Percentiles rank a stretch among this genome's conserved stretches.
These are phyloP conservation scores for Conticribra guillardii DNA, from an alignment of 108 stramenopile genomes.

Conservation along the genomic window DNA sequence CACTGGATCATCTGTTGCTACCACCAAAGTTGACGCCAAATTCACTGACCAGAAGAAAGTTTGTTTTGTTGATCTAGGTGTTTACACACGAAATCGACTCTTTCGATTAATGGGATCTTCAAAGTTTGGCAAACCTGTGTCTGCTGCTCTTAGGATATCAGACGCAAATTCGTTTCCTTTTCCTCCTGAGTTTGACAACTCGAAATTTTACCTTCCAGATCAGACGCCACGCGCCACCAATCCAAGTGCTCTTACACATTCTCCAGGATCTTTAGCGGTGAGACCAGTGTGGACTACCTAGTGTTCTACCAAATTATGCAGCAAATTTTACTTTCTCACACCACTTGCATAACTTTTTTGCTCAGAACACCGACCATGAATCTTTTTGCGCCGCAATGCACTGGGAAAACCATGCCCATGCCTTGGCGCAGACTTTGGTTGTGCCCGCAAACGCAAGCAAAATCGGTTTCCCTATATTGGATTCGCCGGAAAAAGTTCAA, in stretches of 20 bases:
- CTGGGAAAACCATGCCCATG: conserved; percentile 76
- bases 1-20: too few relatives aligned
- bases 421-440: conserved; percentile 72
- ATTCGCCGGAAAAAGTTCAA: not conserved
- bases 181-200: conserved; percentile 52
- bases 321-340: too few relatives aligned
- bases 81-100: conserved; percentile 91
- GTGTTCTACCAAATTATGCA: too few relatives aligned
- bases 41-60: conserved; percentile 20
- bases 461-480: conserved; percentile 42
- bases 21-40: too few relatives aligned
- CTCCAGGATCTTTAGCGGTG: too few relatives aligned
- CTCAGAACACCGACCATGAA: too few relatives aligned
- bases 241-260: not conserved
- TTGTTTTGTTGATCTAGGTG: conserved; percentile 90
- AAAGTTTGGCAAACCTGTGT: conserved; percentile 82
- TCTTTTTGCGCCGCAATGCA: conserved; percentile 28
- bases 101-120: conserved; percentile 91
- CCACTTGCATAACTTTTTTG: too few relatives aligned
- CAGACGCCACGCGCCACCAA: not conserved
- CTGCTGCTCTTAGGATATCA: conserved; percentile 68
- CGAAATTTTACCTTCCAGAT: conserved; percentile 61
- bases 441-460: conserved; percentile 67
- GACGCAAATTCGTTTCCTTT: conserved; percentile 60
- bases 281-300: too few relatives aligned